Evolutionary conservation across 2,329 filamentous ascomycete species (phyloP), one percentile per base, ranked within the genome.

Genomic region (Furcasterigmium furcatum): DNA sequence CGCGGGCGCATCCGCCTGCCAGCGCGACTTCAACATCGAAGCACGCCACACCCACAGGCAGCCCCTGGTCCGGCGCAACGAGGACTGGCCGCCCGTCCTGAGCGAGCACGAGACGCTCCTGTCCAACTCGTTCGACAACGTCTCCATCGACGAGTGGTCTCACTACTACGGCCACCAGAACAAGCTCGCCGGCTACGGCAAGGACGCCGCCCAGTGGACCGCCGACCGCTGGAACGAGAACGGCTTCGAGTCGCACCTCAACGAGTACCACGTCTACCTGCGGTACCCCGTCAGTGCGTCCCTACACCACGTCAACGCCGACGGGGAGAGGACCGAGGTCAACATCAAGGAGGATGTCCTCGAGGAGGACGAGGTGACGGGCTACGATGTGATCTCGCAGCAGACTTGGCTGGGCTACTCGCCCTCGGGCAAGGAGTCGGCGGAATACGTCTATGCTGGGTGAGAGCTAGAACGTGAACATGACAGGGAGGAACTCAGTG

Each of bases 331-430:
- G 7, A 85, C 76, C 41, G 79, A 85, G 55, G 86, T 88, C 3
- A 80, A 73, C 5, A 63, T 92, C 42, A 82, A 86, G 54, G 88
- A 94, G 62, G 84, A 88, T 53, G 76, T 87, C 2, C 65, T 94
- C 2, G 72, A 82, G 5, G 82, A 88, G 48, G 89, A 94, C 59
- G 75, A 80, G n/a, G 89, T 87, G 0, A 87, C 81, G 24, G 76
- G 81, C n/a, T 70, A 86, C 27, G 68, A 74, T 6, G 77, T 88
- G 50, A 36, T 43, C 21, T 74, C 86, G 22, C 76, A 91, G 19
- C 88, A 88, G 6, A 88, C 84, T 0, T 95, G 92, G 65, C 86
- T 94, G 53, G 89, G 88, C 10, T 95, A 94, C 60, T 90, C 87
- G 1, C 88, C 88, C 0, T 85, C 72, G 27, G 89, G 89, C 0